Conservation (phyloP, 352 stramenopile genomes). For the Globisporangium abappressorium region DNA sequence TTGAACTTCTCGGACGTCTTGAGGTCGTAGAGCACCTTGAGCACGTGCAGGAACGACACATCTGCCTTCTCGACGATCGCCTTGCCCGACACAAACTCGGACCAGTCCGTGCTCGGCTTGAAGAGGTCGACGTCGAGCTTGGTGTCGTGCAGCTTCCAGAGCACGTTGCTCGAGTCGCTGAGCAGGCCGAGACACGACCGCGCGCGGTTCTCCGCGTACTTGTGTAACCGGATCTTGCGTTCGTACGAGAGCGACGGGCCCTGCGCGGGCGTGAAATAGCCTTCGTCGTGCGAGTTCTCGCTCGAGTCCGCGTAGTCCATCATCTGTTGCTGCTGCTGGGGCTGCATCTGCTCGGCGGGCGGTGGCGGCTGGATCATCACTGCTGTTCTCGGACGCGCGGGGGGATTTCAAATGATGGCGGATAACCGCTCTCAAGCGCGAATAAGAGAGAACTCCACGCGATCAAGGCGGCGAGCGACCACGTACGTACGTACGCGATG, state of each 20-base stretch:
- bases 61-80: constrained; percentile 71
- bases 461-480: not conserved
- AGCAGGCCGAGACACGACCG: constrained; percentile 75
- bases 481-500: not conserved
- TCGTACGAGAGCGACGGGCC: constrained; percentile 82
- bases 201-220: constrained; percentile 83
- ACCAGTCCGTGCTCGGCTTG: constrained; percentile 86
- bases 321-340: constrained; percentile 14
- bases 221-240: constrained; percentile 79
- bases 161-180: constrained; percentile 65
- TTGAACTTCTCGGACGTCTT: constrained; percentile 86
- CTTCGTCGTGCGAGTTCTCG: constrained; percentile 62
- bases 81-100: constrained; percentile 82
- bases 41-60: constrained; percentile 72
- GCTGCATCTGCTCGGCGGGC: not conserved
- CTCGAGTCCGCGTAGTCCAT: constrained; percentile 67
- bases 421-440: not conserved
- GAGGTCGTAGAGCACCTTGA: constrained; percentile 84
- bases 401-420: constrained; percentile 8
- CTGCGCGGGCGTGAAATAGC: constrained; percentile 48
- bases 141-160: constrained; percentile 80
- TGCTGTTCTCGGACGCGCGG: constrained; percentile 2
- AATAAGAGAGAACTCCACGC: constrained; percentile 3
- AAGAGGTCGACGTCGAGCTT: constrained; percentile 82
- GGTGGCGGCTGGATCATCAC: constrained; percentile 7